phyloP scores from a whole-genome alignment of 2,329 filamentous ascomycete species.

The Aspergillus costaricaensis region DNA sequence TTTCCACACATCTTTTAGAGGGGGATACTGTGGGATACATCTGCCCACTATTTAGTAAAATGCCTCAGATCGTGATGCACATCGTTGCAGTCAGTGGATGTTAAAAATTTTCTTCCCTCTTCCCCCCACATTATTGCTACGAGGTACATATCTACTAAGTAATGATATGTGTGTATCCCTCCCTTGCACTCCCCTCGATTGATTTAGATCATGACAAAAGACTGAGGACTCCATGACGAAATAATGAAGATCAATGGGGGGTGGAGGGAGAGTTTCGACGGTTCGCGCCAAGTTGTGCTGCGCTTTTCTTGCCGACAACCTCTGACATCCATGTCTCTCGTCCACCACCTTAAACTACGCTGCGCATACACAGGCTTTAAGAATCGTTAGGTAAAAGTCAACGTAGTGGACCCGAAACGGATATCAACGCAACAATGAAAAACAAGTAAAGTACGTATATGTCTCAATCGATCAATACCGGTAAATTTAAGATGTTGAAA shows the following conservation, averaged over 20 bases:
- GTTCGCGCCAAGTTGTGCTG: neutral
- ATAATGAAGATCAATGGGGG: neutral
- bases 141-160: too few relatives aligned
- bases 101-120: neutral
- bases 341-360: conserved; percentile 5
- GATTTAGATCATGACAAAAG: neutral
- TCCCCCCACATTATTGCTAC: neutral
- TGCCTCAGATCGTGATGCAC: neutral
- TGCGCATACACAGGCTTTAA: neutral
- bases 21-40: neutral
- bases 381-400: conserved; percentile 7
- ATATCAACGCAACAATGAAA: neutral
- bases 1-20: neutral
- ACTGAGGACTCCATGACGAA: conserved; percentile 7
- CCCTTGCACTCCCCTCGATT: too few relatives aligned
- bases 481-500: neutral
- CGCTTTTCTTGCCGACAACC: neutral
- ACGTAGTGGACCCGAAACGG: neutral
- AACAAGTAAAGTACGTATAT: conserved; percentile 4
- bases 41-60: neutral
- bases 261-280: neutral
- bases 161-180: neutral
- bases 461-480: conserved; percentile 6
- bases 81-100: neutral
- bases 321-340: conserved; percentile 9